These are phyloP conservation scores for Penicillium crystallinum DNA, from an alignment of 495 filamentous ascomycete species.

Conservation along the genomic window DNA sequence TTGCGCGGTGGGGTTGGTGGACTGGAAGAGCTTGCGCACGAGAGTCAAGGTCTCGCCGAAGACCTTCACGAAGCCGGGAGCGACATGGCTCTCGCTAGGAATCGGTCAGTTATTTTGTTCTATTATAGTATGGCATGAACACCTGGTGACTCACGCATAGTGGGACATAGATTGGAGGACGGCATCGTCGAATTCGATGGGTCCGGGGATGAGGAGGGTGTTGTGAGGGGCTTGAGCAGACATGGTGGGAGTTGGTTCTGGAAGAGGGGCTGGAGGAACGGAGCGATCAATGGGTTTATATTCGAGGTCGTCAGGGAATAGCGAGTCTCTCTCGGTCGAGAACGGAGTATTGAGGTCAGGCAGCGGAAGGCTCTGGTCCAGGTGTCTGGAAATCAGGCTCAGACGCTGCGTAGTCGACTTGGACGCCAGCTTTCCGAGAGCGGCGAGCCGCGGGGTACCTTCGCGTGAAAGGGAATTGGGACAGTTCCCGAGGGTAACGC, in stretches of 20 bases:
- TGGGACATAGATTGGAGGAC: conserved; percentile 94
- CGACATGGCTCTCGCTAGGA: conserved; percentile 87
- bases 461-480: conserved; percentile 11
- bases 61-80: conserved; percentile 75
- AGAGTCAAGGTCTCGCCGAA: conserved; percentile 87
- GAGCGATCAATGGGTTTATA: conserved; percentile 47
- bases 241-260: conserved; percentile 44
- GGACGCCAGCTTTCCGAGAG: conserved; percentile 50
- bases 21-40: conserved; percentile 90
- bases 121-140: not conserved
- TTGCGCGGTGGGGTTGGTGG: conserved; percentile 71
- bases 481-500: conserved; percentile 26
- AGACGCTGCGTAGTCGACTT: conserved; percentile 59
- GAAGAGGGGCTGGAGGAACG: conserved; percentile 22
- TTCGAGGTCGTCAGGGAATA: conserved; percentile 51
- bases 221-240: conserved; percentile 75
- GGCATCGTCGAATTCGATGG: conserved; percentile 98
- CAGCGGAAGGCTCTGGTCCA: conserved; percentile 57
- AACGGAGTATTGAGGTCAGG: conserved; percentile 63
- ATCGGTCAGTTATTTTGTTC: conserved; percentile 8
- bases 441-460: conserved; percentile 38
- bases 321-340: conserved; percentile 55
- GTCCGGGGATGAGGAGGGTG: conserved; percentile 86
- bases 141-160: conserved; percentile 63
- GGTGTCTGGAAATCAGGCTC: conserved; percentile 76